phyloP scores from a whole-genome alignment of 441 rosid species.

The Erodium trifolium region DNA sequence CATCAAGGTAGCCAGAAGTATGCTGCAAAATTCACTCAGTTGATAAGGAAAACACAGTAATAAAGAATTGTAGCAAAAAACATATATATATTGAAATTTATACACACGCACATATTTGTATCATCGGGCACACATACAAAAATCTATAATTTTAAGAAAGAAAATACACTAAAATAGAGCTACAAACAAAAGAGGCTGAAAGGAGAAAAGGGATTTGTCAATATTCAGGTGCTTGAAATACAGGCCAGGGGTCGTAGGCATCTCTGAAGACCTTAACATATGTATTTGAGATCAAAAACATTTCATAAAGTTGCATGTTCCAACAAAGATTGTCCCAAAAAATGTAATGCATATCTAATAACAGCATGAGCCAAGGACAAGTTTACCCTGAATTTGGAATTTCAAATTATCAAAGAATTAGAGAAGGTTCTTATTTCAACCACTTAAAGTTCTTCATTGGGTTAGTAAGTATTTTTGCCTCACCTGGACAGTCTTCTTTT shows the following conservation, averaged over 20 bases:
- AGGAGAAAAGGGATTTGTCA: background rate
- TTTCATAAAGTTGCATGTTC: background rate
- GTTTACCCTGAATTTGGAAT: background rate
- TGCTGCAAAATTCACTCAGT: constrained; percentile 42
- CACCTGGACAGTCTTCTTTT: no score
- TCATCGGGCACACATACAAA: no score
- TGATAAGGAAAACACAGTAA: constrained; percentile 6
- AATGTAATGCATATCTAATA: background rate
- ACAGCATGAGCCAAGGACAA: background rate
- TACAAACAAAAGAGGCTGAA: background rate
- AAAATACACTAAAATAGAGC: background rate
- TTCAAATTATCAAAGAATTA: no score
- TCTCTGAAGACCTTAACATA: background rate
- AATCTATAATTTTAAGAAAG: background rate
- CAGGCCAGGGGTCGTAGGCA: background rate
- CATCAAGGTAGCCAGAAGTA: constrained; percentile 58
- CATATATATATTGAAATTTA: background rate
- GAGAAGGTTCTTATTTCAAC: no score
- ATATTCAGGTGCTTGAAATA: background rate
- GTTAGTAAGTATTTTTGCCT: no score
- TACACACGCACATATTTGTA: background rate
- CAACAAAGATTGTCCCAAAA: background rate
- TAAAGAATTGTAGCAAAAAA: constrained; percentile 3
- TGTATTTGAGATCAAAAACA: background rate
- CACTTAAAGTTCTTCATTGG: no score